Conservation (phyloP, 176 grass and related monocot genomes). For the Thalia dealbata region DNA sequence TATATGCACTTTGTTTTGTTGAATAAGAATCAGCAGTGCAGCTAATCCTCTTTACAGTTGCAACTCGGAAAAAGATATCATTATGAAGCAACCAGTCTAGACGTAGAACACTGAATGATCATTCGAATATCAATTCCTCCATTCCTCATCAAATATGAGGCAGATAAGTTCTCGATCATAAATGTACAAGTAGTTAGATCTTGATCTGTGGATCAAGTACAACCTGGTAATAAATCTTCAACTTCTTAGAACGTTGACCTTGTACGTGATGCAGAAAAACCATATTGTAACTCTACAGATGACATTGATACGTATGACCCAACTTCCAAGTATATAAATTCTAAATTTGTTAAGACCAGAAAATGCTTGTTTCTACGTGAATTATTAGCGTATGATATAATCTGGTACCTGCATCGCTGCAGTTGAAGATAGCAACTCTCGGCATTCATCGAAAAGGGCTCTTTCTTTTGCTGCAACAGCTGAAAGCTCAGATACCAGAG, state of each 20-base stretch:
- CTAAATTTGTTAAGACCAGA: background rate
- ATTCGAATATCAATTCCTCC: no score
- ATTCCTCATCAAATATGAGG: no score
- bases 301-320: background rate
- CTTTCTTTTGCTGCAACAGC: constrained; percentile 55
- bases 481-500: constrained; percentile 56
- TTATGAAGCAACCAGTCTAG: no score
- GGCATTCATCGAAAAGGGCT: constrained; percentile 67
- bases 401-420: constrained; percentile 60
- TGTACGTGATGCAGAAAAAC: no score
- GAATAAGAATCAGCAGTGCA: background rate
- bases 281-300: background rate
- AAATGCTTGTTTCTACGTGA: background rate
- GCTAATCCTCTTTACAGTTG: background rate
- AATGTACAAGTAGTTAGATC: no score
- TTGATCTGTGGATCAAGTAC: no score
- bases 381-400: constrained; percentile 1
- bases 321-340: background rate
- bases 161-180: no score
- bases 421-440: constrained; percentile 54
- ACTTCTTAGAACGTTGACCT: no score
- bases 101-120: no score
- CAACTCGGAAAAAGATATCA: background rate
- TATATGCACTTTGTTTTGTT: no score
- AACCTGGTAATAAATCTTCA: no score